These are phyloP conservation scores for Acacia melanoxylon DNA, from an alignment of 306 rosid genomes.

Conservation along the genomic window DNA sequence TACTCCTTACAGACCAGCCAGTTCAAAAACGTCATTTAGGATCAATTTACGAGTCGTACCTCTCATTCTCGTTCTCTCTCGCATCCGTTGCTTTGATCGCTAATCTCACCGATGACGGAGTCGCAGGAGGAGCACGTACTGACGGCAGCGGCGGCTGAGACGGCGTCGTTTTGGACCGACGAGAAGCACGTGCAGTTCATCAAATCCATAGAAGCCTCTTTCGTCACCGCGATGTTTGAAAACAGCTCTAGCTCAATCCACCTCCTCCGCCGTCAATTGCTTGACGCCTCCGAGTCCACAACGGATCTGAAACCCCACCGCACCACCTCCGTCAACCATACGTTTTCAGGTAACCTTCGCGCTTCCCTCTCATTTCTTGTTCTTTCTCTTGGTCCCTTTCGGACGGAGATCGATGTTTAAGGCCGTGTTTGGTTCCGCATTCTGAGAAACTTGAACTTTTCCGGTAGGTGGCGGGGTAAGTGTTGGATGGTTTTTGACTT, in stretches of 20 bases:
- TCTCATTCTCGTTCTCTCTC: neutral
- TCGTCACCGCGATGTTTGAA: slow-evolving; percentile 66
- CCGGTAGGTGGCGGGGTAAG: neutral
- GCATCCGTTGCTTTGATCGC: neutral
- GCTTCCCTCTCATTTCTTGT: neutral
- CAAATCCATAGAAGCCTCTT: slow-evolving; percentile 78
- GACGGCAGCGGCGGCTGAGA: neutral
- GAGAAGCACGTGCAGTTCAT: slow-evolving; percentile 75
- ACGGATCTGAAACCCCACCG: slow-evolving; percentile 46
- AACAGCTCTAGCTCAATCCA: slow-evolving; percentile 23
- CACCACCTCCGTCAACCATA: slow-evolving; percentile 26
- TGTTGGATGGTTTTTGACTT: neutral
- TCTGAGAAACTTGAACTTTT: neutral
- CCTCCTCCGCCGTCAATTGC: slow-evolving; percentile 62
- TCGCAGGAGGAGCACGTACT: neutral
- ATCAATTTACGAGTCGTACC: neutral
- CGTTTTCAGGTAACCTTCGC: slow-evolving; percentile 45
- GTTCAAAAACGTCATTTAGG: neutral
- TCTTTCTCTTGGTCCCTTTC: neutral
- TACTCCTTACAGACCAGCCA: neutral
- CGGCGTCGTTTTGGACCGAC: slow-evolving; percentile 59
- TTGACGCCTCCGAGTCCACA: slow-evolving; percentile 73
- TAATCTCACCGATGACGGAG: slow-evolving; percentile 16
- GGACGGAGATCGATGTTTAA: neutral
- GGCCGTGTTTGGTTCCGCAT: neutral